Evolutionary conservation across 208 protist genomes (phyloP).

Genomic region (Herpetomonas samuelpessoai): DNA sequence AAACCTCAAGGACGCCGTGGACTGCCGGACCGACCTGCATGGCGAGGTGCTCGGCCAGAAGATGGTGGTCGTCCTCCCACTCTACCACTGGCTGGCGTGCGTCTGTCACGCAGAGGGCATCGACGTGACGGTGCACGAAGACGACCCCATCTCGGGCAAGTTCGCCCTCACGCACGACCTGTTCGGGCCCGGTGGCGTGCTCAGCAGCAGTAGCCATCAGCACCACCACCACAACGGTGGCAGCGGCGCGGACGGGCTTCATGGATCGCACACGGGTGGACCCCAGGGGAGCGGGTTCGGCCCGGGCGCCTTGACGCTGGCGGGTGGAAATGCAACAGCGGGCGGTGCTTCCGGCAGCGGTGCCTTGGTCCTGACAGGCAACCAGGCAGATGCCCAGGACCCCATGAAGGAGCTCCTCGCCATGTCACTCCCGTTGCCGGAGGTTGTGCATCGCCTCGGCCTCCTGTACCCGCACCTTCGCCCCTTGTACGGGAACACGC

Average conservation of each 20-base stretch:
- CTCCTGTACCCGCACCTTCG: conserved; percentile 64
- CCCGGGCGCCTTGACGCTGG: no score
- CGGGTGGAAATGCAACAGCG: not conserved
- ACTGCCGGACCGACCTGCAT: conserved; percentile 71
- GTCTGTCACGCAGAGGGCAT: conserved; percentile 59
- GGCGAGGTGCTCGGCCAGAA: conserved; percentile 60
- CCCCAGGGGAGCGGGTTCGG: no score
- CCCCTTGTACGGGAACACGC: conserved; percentile 61
- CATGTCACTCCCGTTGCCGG: conserved; percentile 44
- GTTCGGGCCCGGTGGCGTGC: not conserved
- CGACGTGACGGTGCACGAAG: conserved; percentile 64
- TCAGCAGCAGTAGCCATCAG: conserved; percentile 15
- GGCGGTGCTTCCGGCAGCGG: conserved; percentile 6
- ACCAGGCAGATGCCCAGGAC: conserved; percentile 41
- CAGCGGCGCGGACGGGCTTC: conserved; percentile 1
- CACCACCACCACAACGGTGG: not conserved
- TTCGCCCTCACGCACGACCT: conserved; percentile 36
- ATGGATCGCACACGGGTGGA: no score
- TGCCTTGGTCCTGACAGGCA: conserved; percentile 40
- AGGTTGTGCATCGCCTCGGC: conserved; percentile 57
- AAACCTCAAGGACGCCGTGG: conserved; percentile 40
- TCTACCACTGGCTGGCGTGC: conserved; percentile 79
- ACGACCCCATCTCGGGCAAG: conserved; percentile 69
- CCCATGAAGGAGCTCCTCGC: conserved; percentile 71
- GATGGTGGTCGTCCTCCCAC: conserved; percentile 57